These are phyloP conservation scores for Carnegiea gigantea DNA, from an alignment of 179 eudicot species.

Conservation along the genomic window DNA sequence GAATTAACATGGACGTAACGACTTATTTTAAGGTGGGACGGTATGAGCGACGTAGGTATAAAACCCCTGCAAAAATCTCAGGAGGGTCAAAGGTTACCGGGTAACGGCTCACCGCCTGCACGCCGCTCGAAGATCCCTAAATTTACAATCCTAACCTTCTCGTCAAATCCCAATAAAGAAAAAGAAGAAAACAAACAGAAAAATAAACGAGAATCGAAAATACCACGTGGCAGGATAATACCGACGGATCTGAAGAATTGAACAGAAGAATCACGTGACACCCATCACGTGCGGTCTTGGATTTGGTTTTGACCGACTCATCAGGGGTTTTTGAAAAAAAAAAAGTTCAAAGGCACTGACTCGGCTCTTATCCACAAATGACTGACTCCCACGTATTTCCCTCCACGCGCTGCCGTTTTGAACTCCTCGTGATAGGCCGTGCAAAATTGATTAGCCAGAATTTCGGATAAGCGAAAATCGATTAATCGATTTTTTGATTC, in stretches of 20 bases:
- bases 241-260: not conserved
- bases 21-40: too few species aligned
- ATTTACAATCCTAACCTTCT: too few species aligned
- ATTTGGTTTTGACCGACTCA: not conserved
- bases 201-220: not conserved
- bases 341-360: not conserved
- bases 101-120: not conserved
- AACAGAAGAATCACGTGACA: not conserved
- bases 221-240: conserved; percentile 9
- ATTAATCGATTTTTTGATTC: too few species aligned
- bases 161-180: not conserved
- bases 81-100: not conserved
- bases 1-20: too few species aligned
- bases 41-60: too few species aligned
- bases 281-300: conserved; percentile 6
- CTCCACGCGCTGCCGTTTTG: not conserved
- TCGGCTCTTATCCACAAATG: conserved; percentile 4
- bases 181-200: not conserved
- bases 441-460: too few species aligned
- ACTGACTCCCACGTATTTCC: not conserved
- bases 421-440: too few species aligned
- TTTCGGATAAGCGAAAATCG: too few species aligned
- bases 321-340: not conserved
- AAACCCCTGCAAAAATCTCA: not conserved
- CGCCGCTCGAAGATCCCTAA: not conserved